Conservation (phyloP, 192 early-diverging fungal genomes). For the Mortierella antarctica region DNA sequence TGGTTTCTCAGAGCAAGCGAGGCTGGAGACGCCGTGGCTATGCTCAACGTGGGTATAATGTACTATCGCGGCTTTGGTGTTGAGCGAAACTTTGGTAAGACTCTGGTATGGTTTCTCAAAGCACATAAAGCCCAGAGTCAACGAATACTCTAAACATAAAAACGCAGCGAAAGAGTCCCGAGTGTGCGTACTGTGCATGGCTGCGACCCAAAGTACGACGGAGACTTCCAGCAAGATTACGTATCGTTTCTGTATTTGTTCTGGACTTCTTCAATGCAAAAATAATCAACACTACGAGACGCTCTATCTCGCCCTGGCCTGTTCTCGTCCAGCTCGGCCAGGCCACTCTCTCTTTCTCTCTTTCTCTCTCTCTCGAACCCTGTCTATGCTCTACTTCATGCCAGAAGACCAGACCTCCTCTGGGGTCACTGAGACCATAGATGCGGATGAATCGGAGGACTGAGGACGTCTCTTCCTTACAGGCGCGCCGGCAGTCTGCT, state of each 20-base stretch:
- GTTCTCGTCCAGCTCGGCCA: background rate
- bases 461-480: slow-evolving; percentile 9
- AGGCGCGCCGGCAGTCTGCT: background rate
- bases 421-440: slow-evolving; percentile 26
- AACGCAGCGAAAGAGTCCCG: too few species aligned
- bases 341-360: background rate
- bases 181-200: too few species aligned
- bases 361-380: background rate
- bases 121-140: too few species aligned
- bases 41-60: background rate
- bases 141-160: too few species aligned
- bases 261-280: background rate
- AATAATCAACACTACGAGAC: background rate
- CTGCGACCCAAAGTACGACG: too few species aligned
- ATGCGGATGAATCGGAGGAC: slow-evolving; percentile 29
- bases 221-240: too few species aligned
- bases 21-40: slow-evolving; percentile 16
- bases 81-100: background rate
- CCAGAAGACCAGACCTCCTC: slow-evolving; percentile 7
- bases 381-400: too few species aligned
- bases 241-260: too few species aligned
- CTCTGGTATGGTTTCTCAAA: too few species aligned
- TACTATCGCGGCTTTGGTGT: background rate
- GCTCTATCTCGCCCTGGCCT: background rate
- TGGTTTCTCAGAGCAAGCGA: slow-evolving; percentile 48